phyloP scores from a whole-genome alignment of 2,329 filamentous ascomycete species.

The Botrytis aclada region DNA sequence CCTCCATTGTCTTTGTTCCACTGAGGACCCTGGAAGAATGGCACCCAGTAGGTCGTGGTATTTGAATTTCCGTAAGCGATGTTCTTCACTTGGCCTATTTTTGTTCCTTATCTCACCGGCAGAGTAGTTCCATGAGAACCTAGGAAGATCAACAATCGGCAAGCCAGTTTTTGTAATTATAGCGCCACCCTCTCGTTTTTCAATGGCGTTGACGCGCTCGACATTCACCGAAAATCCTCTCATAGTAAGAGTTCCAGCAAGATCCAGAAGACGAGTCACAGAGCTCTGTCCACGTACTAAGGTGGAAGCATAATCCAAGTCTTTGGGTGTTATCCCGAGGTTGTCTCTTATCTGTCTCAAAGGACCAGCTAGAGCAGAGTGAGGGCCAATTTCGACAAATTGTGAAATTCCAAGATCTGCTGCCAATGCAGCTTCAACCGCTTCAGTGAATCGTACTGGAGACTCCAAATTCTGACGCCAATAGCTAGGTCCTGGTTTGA shows the following conservation, averaged over 20 bases:
- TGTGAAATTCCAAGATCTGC: background rate
- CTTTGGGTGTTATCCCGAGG: background rate
- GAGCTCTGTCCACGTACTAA: constrained; percentile 18
- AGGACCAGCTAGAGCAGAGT: constrained; percentile 22
- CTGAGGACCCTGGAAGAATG: constrained; percentile 38
- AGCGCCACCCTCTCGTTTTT: background rate
- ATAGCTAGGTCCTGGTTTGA: constrained; percentile 13
- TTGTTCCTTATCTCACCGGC: background rate
- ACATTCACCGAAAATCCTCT: constrained; percentile 17
- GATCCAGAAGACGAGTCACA: constrained; percentile 10
- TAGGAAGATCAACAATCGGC: constrained; percentile 36
- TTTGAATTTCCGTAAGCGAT: constrained; percentile 46
- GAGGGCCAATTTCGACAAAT: constrained; percentile 25
- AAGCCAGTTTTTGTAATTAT: background rate
- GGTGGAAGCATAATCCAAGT: constrained; percentile 36
- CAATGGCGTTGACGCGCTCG: constrained; percentile 35
- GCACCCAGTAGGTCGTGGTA: constrained; percentile 51
- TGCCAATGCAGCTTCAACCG: constrained; percentile 5
- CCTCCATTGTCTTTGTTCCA: constrained; percentile 24
- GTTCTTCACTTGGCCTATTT: constrained; percentile 46
- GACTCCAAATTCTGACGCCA: constrained; percentile 23
- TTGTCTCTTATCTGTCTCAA: constrained; percentile 20
- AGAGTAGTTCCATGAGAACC: constrained; percentile 49
- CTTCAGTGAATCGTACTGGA: constrained; percentile 23
- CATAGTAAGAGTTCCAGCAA: constrained; percentile 21